phyloP scores from a whole-genome alignment of 139 green algal genomes.

The Volvox africanus region DNA sequence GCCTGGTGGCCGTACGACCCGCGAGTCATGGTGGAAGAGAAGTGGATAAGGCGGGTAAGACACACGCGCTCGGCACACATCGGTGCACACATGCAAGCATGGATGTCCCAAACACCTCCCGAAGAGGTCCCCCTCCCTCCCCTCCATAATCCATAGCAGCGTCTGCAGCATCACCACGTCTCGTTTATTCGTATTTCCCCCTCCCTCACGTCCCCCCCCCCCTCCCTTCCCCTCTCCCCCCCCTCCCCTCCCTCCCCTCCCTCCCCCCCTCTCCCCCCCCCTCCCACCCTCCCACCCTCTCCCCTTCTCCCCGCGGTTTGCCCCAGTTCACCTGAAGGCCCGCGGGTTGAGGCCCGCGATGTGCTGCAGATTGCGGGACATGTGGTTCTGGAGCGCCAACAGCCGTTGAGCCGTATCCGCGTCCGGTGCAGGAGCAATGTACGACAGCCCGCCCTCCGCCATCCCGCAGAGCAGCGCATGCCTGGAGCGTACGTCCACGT shows the following conservation, averaged over 20 bases:
- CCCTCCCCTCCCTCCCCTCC: background rate
- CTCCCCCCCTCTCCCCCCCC: background rate
- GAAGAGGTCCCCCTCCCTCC: too few species aligned
- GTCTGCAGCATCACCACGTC: background rate
- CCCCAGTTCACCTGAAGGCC: conserved; percentile 80
- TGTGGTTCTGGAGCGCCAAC: conserved; percentile 60
- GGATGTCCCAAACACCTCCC: background rate
- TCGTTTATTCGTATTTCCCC: background rate
- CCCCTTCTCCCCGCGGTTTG: too few species aligned
- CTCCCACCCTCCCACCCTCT: background rate
- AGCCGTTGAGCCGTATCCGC: conserved; percentile 48
- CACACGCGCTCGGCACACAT: background rate
- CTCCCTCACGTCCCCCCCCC: background rate
- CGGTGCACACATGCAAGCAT: background rate
- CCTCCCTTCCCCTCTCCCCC: too few species aligned
- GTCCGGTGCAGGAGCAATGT: conserved; percentile 44
- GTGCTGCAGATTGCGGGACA: conserved; percentile 66
- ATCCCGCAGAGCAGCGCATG: conserved; percentile 41
- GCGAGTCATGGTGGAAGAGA: background rate
- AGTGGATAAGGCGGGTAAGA: too few species aligned
- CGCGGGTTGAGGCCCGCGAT: conserved; percentile 81
- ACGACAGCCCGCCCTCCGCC: conserved; percentile 31
- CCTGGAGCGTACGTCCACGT: background rate
- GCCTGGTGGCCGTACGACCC: conserved; percentile 35
- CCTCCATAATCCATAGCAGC: background rate